A percentile compares a stretch with the other conserved stretches of the same genome.
Evolutionary conservation across 1,284 basidiomycete genomes (phyloP).

Genomic region (Cryptococcus hybrid): DNA sequence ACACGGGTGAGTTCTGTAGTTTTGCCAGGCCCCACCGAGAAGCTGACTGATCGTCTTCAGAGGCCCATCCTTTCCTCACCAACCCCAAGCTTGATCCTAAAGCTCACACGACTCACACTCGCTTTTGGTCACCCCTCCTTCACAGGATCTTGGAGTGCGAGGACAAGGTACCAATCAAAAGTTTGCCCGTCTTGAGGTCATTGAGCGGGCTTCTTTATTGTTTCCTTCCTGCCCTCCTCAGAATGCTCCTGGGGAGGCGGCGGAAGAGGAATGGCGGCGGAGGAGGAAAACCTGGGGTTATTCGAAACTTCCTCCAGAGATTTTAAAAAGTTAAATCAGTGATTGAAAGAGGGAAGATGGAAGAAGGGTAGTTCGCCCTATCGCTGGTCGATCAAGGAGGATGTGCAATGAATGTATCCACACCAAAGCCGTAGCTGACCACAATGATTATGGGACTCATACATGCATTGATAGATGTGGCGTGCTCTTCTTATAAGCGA

Average conservation of each 20-base stretch:
- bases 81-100: slow-evolving; percentile 26
- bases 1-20: slow-evolving; percentile 46
- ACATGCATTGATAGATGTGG: too few species aligned
- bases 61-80: slow-evolving; percentile 49
- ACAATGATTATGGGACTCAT: too few species aligned
- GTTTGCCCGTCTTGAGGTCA: slow-evolving; percentile 25
- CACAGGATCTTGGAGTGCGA: slow-evolving; percentile 31
- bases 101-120: neutral
- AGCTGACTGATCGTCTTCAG: slow-evolving; percentile 12
- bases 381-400: too few species aligned
- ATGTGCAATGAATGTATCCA: too few species aligned
- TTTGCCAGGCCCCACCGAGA: neutral
- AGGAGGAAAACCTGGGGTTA: slow-evolving; percentile 10
- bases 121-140: slow-evolving; percentile 19
- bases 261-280: slow-evolving; percentile 9
- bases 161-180: slow-evolving; percentile 49
- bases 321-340: neutral
- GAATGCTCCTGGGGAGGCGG: too few species aligned
- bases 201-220: slow-evolving; percentile 9
- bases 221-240: neutral
- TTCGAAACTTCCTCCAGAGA: slow-evolving; percentile 5
- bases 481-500: too few species aligned
- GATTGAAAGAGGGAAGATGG: too few species aligned
- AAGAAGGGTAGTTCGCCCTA: too few species aligned
- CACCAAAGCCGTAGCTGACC: too few species aligned